A percentile compares a stretch with the other conserved stretches of the same genome.
Conservation (phyloP, 176 grass and related monocot genomes). For the Aegilops speltoides region DNA sequence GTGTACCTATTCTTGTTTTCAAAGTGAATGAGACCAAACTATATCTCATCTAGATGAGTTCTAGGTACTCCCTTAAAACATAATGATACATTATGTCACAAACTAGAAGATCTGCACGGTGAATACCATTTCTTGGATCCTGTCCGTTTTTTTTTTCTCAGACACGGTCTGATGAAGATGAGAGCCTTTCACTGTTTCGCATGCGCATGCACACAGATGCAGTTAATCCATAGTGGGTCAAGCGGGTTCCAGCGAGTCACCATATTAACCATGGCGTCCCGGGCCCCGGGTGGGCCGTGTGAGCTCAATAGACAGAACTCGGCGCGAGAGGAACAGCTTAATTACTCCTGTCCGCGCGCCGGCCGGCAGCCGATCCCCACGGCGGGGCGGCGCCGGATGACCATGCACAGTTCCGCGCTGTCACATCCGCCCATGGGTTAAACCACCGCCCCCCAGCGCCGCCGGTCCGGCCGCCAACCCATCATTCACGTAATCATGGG, state of each 20-base stretch:
- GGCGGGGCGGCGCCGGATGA: slow-evolving; percentile 17
- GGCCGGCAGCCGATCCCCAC: slow-evolving; percentile 28
- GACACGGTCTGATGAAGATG: no score
- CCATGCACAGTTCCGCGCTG: background rate
- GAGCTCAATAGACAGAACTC: background rate
- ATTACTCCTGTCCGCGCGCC: background rate
- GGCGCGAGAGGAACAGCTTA: background rate
- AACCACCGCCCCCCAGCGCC: background rate
- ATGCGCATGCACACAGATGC: no score
- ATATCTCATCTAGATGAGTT: no score
- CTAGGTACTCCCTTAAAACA: no score
- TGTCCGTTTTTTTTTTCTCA: no score
- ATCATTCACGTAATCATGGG: background rate
- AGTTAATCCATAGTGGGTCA: background rate
- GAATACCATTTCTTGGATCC: no score
- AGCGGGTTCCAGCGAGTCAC: background rate
- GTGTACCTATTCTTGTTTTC: no score
- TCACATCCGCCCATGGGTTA: no score
- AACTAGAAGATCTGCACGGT: no score
- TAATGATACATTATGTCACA: no score
- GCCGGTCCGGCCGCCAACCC: background rate
- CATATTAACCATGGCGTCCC: background rate
- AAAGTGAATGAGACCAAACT: no score
- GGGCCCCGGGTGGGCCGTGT: background rate
- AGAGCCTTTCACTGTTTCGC: no score